Conservation (phyloP, 768 basidiomycete genomes). For the Rubroboletus pulcherrimus region DNA sequence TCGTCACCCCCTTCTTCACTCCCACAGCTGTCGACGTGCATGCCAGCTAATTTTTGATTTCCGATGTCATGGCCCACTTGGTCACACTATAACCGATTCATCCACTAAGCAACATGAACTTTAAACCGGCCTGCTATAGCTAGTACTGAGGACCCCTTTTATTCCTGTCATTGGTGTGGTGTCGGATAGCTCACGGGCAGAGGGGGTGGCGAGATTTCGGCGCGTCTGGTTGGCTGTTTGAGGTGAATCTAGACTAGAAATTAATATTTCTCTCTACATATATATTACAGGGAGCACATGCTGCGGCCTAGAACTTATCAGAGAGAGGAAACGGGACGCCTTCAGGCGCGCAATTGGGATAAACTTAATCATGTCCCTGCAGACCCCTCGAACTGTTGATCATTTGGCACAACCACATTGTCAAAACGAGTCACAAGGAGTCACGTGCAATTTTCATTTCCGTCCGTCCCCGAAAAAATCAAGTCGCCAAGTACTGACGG, state of each 20-base stretch:
- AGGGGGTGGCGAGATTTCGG: not conserved
- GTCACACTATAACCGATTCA: slow-evolving; percentile 2
- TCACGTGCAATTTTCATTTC: slow-evolving; percentile 21
- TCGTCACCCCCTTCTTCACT: slow-evolving; percentile 6
- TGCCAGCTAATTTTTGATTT: not conserved
- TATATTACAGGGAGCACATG: not conserved
- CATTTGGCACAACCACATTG: no score
- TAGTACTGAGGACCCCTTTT: not conserved
- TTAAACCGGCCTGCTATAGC: not conserved
- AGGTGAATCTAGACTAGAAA: not conserved
- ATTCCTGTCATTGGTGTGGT: not conserved
- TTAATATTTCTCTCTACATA: not conserved
- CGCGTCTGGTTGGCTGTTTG: not conserved
- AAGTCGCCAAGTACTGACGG: not conserved
- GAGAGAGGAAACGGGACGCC: not conserved
- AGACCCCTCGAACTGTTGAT: not conserved
- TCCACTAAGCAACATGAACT: not conserved
- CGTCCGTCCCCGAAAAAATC: slow-evolving; percentile 9
- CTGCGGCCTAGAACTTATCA: not conserved
- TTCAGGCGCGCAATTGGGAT: not conserved
- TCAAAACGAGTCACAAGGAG: not conserved
- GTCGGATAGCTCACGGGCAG: not conserved
- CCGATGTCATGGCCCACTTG: not conserved
- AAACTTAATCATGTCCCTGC: not conserved
- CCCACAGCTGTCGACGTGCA: slow-evolving; percentile 15